phyloP scores from a whole-genome alignment of 2,329 filamentous ascomycete species.

The Aspergillus uvarum region DNA sequence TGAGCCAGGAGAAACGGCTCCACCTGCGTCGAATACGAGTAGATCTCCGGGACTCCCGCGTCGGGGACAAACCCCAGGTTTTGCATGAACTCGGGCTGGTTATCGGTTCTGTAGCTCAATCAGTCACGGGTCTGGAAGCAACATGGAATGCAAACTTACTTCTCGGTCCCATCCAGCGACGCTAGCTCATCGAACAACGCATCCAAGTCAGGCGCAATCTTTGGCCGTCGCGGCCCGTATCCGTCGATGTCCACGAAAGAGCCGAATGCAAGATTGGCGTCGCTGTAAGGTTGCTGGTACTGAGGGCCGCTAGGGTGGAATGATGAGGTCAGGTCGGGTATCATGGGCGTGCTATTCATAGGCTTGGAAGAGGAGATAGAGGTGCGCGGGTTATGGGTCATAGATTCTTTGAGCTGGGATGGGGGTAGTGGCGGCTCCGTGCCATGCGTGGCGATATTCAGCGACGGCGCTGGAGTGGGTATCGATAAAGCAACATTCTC shows the following conservation, averaged over 20 bases:
- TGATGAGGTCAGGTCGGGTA: constrained; percentile 24
- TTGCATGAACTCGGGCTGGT: constrained; percentile 41
- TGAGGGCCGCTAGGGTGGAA: constrained; percentile 24
- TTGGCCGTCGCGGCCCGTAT: constrained; percentile 28
- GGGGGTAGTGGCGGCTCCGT: constrained; percentile 21
- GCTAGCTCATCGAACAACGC: constrained; percentile 60
- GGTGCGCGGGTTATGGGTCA: constrained; percentile 14
- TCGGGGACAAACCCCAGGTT: constrained; percentile 39
- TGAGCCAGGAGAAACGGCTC: constrained; percentile 36
- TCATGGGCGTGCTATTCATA: constrained; percentile 18
- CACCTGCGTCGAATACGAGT: constrained; percentile 35
- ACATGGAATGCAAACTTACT: constrained; percentile 26
- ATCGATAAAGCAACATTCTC: constrained; percentile 27
- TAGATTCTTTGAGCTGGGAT: constrained; percentile 18
- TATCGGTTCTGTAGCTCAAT: constrained; percentile 29
- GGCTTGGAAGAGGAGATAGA: constrained; percentile 24
- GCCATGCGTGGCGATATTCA: constrained; percentile 24
- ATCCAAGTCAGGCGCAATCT: constrained; percentile 44
- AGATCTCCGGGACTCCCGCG: constrained; percentile 38
- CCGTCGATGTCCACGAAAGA: constrained; percentile 33
- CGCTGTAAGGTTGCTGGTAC: constrained; percentile 29
- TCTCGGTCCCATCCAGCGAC: constrained; percentile 55
- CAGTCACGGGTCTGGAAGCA: not conserved
- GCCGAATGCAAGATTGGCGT: constrained; percentile 27
- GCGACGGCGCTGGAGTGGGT: constrained; percentile 30